Evolutionary conservation across 2,329 filamentous ascomycete species (phyloP).

Genomic region (Colletotrichum musicola): DNA sequence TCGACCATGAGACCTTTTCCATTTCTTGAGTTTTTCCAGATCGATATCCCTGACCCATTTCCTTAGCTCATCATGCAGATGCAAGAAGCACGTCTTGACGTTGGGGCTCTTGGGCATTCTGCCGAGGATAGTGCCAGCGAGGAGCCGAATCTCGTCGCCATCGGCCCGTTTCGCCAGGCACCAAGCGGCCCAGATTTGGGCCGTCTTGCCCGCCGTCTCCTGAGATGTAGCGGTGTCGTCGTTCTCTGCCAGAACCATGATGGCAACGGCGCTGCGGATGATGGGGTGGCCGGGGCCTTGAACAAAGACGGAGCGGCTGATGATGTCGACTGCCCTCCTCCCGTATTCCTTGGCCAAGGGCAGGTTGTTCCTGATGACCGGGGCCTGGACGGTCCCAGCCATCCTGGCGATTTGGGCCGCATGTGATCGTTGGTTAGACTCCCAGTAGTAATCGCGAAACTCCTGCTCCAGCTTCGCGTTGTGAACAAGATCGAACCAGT

Average conservation of each 20-base stretch:
- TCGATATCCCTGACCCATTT: not conserved
- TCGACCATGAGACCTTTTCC: conserved; percentile 23
- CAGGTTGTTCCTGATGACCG: not conserved
- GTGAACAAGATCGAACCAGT: conserved; percentile 27
- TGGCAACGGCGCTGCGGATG: conserved; percentile 31
- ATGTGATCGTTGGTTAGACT: conserved; percentile 15
- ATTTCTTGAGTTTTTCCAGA: conserved; percentile 1
- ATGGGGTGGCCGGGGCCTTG: conserved; percentile 16
- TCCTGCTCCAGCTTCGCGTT: conserved; percentile 12
- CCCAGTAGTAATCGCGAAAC: conserved; percentile 28
- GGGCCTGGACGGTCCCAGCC: not conserved
- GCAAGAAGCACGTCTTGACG: conserved; percentile 18
- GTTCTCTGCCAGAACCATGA: conserved; percentile 21
- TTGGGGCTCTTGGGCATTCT: conserved; percentile 3
- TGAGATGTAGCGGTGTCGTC: not conserved
- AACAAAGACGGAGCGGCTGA: conserved; percentile 28
- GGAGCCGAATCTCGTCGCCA: conserved; percentile 3
- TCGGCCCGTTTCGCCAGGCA: conserved; percentile 16
- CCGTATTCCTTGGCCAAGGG: not conserved
- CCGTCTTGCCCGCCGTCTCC: not conserved
- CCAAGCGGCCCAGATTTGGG: conserved; percentile 32
- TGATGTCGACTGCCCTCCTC: conserved; percentile 8
- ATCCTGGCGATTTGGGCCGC: conserved; percentile 7
- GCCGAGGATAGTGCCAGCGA: conserved; percentile 11
- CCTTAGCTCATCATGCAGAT: conserved; percentile 1